Evolutionary conservation across 371 early-diverging fungal species (phyloP), one percentile per base, ranked within the genome.

Genomic region (Mucor saturninus): DNA sequence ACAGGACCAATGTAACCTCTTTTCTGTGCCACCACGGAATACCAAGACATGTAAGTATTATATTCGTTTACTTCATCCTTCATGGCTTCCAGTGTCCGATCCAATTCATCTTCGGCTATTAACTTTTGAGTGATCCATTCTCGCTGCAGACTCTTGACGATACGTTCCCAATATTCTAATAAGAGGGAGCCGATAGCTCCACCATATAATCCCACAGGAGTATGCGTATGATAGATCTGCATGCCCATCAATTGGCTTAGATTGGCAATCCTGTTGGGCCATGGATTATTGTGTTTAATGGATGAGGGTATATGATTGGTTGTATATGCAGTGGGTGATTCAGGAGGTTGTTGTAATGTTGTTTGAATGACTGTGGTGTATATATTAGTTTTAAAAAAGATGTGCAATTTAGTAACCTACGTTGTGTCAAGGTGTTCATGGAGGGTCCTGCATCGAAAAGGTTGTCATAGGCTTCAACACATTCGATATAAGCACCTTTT

Each of bases 41-140:
- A 79, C 79, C 79, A 79, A 9, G 79, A 75, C 79, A 79, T 79
- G 38, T 79, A 76, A 5, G 79, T 79, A 21, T 76, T 67, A 29
- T 74, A 52, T 48, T 65, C 64, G 5, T 76, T 72, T 6, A 76
- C 74, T 64, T 79, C 79, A 35, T 68, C 60, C 31, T 57, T 68
- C 55, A 79, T 56, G 32, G 62, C 43, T n/a, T 72, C 61, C 3
- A 68, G 40, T 29, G 66, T 59, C 8, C 56, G 64, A 42, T 74
- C 74, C 52, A 79, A 58, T 56, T 75, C 76, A 35, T 70, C 71
- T 53, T 79, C 79, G 6, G 64, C 49, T 37, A 79, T 74, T 62
- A 68, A 45, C 35, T 75, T 75, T 31, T 61, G 64, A 11, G 66
- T 61, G 6, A 79, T 57, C 79, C 79, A 79, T 38, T 73, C 72